Percentiles rank a stretch among this genome's conserved stretches.
phyloP scores from a whole-genome alignment of 345 rosid species.

The Pseudoturritis turrita region DNA sequence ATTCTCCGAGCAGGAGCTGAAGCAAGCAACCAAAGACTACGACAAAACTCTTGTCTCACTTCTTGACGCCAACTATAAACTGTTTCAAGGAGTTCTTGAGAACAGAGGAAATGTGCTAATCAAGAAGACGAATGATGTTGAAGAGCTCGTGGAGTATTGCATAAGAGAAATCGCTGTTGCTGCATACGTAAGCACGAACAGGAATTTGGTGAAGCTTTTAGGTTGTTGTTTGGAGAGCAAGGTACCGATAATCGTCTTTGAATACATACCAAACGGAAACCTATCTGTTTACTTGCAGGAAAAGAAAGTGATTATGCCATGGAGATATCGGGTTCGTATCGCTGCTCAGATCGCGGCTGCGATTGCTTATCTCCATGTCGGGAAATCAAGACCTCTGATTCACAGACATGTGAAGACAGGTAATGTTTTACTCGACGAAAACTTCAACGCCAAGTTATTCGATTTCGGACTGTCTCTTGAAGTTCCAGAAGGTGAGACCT shows the following conservation, averaged over 20 bases:
- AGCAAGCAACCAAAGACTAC: constrained; percentile 11
- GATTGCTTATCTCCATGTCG: constrained; percentile 7
- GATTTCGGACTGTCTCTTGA: neutral
- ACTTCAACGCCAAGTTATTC: constrained; percentile 7
- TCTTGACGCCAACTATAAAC: neutral
- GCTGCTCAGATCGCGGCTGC: constrained; percentile 3
- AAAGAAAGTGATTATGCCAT: neutral
- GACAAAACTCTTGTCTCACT: neutral
- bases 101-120: constrained; percentile 2
- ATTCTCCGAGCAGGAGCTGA: neutral
- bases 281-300: neutral
- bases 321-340: neutral
- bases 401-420: constrained; percentile 18
- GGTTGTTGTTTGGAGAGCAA: constrained; percentile 14
- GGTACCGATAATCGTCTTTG: constrained; percentile 1
- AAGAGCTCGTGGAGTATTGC: constrained; percentile 2
- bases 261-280: neutral
- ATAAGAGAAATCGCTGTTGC: constrained; percentile 1
- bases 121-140: neutral
- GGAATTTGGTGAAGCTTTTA: neutral
- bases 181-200: neutral
- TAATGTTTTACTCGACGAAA: neutral
- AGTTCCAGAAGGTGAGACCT: constrained; percentile 10
- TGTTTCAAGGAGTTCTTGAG: neutral
- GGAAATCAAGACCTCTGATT: constrained; percentile 19